Conservation (phyloP, 2,329 filamentous ascomycete species). For the Calonectria honghensis region DNA sequence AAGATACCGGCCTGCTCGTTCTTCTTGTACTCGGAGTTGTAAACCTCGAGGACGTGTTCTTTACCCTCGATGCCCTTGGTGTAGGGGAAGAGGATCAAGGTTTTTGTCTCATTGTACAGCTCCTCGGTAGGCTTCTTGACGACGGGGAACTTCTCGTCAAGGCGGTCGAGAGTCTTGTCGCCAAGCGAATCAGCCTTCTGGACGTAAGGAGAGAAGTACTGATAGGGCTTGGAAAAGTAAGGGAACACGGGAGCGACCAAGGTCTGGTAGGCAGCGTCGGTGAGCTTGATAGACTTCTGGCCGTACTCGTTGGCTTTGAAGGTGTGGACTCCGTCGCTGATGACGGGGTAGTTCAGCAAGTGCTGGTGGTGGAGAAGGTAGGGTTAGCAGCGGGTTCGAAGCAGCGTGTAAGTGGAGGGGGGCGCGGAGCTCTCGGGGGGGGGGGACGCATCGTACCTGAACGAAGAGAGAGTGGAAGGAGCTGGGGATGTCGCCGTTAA, state of each 20-base stretch:
- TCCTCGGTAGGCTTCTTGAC: constrained; percentile 85
- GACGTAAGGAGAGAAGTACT: constrained; percentile 89
- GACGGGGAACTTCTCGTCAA: constrained; percentile 83
- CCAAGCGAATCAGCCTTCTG: constrained; percentile 86
- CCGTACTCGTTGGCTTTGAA: constrained; percentile 90
- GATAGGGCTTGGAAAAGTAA: constrained; percentile 82
- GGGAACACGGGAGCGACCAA: constrained; percentile 87
- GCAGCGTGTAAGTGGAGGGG: constrained; percentile 8
- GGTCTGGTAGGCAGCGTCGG: constrained; percentile 83
- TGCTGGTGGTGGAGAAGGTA: constrained; percentile 73
- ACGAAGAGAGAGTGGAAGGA: constrained; percentile 70
- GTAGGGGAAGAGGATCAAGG: constrained; percentile 77
- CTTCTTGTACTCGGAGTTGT: constrained; percentile 77
- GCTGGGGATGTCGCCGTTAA: constrained; percentile 70
- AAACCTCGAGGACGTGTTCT: constrained; percentile 76
- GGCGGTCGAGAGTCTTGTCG: constrained; percentile 80
- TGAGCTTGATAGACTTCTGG: constrained; percentile 86
- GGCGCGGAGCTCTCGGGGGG: neutral
- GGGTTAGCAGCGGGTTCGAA: constrained; percentile 20
- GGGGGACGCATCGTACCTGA: constrained; percentile 61
- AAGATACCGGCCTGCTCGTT: constrained; percentile 78
- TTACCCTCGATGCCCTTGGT: constrained; percentile 77
- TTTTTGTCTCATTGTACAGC: constrained; percentile 78
- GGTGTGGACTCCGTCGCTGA: constrained; percentile 85
- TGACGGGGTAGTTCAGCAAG: constrained; percentile 87